phyloP scores from a whole-genome alignment of 768 basidiomycete genomes.

The Pulveroboletus sp. region DNA sequence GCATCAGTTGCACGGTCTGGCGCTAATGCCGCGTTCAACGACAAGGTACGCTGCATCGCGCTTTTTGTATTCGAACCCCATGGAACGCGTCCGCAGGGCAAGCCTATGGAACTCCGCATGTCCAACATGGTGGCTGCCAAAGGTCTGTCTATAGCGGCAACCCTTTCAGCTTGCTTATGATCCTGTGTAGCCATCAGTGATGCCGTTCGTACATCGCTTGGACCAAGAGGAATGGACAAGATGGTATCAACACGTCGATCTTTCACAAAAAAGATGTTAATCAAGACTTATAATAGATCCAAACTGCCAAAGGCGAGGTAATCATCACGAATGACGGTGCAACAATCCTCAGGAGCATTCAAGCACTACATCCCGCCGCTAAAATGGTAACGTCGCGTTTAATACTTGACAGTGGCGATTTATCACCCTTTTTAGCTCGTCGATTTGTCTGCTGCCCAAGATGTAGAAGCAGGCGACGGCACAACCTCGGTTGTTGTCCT shows the following conservation, averaged over 20 bases:
- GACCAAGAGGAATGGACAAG: constrained; percentile 99
- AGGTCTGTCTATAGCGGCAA: constrained; percentile 44
- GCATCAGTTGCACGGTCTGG: constrained; percentile 36
- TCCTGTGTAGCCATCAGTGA: constrained; percentile 81
- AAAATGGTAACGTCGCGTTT: constrained; percentile 69
- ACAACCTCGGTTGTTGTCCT: constrained; percentile 97
- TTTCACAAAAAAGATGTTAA: constrained; percentile 12
- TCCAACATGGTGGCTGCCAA: constrained; percentile 99
- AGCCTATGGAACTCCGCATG: constrained; percentile 96
- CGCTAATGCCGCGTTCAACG: constrained; percentile 79
- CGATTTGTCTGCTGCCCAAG: constrained; percentile 96
- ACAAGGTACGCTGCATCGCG: constrained; percentile 53
- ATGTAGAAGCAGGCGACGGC: constrained; percentile 97
- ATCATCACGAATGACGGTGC: constrained; percentile 99
- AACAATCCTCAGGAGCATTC: constrained; percentile 93
- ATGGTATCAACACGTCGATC: constrained; percentile 60
- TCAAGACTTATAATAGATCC: constrained; percentile 65
- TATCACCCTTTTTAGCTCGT: constrained; percentile 63
- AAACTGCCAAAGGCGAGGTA: constrained; percentile 94
- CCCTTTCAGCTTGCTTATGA: not conserved
- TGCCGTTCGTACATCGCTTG: constrained; percentile 94
- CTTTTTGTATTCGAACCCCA: not conserved
- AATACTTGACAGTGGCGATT: not conserved
- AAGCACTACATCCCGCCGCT: constrained; percentile 95
- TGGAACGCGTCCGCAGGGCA: constrained; percentile 61